A percentile compares a stretch with the other conserved stretches of the same genome.
These are phyloP conservation scores for Leonotis leonurus DNA, from an alignment of 257 asterid species.

Conservation along the genomic window DNA sequence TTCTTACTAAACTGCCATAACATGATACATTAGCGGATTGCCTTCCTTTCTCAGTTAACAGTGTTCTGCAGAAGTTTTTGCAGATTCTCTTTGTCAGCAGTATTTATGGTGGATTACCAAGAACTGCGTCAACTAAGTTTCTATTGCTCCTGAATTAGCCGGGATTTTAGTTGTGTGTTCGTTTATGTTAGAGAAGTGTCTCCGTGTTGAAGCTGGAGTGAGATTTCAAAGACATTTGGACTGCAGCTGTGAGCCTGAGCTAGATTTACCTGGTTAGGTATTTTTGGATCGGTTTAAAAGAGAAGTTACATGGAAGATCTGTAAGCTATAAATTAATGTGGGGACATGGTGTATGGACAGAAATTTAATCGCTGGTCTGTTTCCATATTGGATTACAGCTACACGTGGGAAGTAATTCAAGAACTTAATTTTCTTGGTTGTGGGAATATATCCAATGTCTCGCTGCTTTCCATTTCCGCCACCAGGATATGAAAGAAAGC, in stretches of 20 bases:
- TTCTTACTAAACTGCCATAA: conserved; percentile 3
- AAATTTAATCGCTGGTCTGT: conserved; percentile 37
- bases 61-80: conserved; percentile 10
- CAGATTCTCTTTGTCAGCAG: background rate
- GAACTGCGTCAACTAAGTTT: background rate
- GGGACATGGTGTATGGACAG: conserved; percentile 73
- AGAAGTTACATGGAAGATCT: conserved; percentile 30
- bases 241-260: background rate
- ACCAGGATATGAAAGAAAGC: conserved; percentile 82
- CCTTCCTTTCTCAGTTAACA: background rate
- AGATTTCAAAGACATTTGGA: conserved; percentile 1
- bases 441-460: conserved; percentile 67
- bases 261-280: conserved; percentile 5
- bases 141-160: background rate
- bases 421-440: conserved; percentile 23
- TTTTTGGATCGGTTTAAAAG: conserved; percentile 11
- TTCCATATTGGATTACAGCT: conserved; percentile 44
- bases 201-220: conserved; percentile 13
- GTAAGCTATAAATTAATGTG: conserved; percentile 52
- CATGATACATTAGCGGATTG: background rate
- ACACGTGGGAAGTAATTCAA: conserved; percentile 30
- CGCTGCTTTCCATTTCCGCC: conserved; percentile 98
- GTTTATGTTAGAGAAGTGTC: conserved; percentile 4
- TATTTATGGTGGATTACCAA: conserved; percentile 12
- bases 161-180: background rate